These are phyloP conservation scores for Suhomyces wounanorum DNA, from an alignment of 1,139 yeast species.

Conservation along the genomic window DNA sequence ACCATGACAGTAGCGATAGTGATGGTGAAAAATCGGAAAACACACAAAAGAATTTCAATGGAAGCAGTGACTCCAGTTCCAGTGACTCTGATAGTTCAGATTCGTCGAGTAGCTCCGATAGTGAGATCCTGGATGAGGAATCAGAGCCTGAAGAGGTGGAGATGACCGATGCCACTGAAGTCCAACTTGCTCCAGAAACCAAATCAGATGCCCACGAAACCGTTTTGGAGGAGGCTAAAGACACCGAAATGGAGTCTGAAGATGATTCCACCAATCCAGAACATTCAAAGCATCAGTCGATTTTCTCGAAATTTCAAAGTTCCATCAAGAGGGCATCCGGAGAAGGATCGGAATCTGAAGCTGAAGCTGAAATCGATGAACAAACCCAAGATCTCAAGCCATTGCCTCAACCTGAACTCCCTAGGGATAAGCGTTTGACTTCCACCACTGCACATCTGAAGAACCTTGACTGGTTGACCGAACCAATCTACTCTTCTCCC, in stretches of 20 bases:
- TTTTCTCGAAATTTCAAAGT: slow-evolving; percentile 33
- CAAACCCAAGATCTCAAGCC: slow-evolving; percentile 65
- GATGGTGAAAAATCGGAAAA: slow-evolving; percentile 3
- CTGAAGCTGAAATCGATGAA: slow-evolving; percentile 26
- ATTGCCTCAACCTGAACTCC: slow-evolving; percentile 77
- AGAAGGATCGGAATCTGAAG: slow-evolving; percentile 17
- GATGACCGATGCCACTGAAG: slow-evolving; percentile 5
- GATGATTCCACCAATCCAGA: slow-evolving; percentile 2
- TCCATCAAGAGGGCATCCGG: slow-evolving; percentile 15
- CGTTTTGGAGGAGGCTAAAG: slow-evolving; percentile 8
- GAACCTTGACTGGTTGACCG: slow-evolving; percentile 64
- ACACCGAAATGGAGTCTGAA: slow-evolving; percentile 10
- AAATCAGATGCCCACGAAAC: neutral
- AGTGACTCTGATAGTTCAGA: slow-evolving; percentile 1
- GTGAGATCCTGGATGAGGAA: neutral
- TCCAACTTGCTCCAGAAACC: neutral
- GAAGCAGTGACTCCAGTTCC: slow-evolving; percentile 1
- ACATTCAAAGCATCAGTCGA: slow-evolving; percentile 31
- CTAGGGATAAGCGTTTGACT: slow-evolving; percentile 48
- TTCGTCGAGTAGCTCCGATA: neutral
- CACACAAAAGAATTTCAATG: too few species aligned
- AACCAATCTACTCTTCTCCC: slow-evolving; percentile 59
- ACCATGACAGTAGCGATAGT: neutral
- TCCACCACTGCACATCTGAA: slow-evolving; percentile 42
- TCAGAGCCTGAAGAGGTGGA: neutral